phyloP scores from a whole-genome alignment of 768 basidiomycete genomes.

The Mycena albidolilacea region DNA sequence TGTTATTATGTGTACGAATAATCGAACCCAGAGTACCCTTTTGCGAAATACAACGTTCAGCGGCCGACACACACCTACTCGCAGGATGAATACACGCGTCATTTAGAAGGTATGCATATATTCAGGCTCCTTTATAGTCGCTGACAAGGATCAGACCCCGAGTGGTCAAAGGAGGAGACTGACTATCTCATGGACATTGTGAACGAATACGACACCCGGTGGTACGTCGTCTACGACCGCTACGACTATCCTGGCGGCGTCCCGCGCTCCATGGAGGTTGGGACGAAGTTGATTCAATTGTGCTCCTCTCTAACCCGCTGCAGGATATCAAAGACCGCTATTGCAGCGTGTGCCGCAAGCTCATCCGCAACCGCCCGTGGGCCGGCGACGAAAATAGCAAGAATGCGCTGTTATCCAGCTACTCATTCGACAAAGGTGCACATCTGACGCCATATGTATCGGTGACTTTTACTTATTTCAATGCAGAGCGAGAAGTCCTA shows the following conservation, averaged over 20 bases:
- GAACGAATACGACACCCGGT: slow-evolving; percentile 87
- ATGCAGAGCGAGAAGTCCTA: slow-evolving; percentile 84
- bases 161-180: slow-evolving; percentile 96
- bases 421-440: slow-evolving; percentile 91
- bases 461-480: not conserved
- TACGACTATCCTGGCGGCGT: slow-evolving; percentile 80
- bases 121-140: not conserved
- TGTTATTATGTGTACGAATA: slow-evolving; percentile 5
- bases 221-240: slow-evolving; percentile 92
- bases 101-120: slow-evolving; percentile 72
- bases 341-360: slow-evolving; percentile 90
- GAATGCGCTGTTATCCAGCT: slow-evolving; percentile 75
- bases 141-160: slow-evolving; percentile 64
- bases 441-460: not conserved
- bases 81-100: slow-evolving; percentile 88
- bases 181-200: slow-evolving; percentile 90
- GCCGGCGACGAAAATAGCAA: slow-evolving; percentile 84
- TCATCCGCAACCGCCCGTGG: slow-evolving; percentile 89
- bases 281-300: not conserved
- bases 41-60: slow-evolving; percentile 87
- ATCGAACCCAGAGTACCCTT: slow-evolving; percentile 75
- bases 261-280: slow-evolving; percentile 71
- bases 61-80: slow-evolving; percentile 79
- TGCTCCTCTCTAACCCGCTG: not conserved
- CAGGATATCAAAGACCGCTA: slow-evolving; percentile 95